phyloP scores from a whole-genome alignment of 1,284 basidiomycete genomes.

The Marasmius oreades region DNA sequence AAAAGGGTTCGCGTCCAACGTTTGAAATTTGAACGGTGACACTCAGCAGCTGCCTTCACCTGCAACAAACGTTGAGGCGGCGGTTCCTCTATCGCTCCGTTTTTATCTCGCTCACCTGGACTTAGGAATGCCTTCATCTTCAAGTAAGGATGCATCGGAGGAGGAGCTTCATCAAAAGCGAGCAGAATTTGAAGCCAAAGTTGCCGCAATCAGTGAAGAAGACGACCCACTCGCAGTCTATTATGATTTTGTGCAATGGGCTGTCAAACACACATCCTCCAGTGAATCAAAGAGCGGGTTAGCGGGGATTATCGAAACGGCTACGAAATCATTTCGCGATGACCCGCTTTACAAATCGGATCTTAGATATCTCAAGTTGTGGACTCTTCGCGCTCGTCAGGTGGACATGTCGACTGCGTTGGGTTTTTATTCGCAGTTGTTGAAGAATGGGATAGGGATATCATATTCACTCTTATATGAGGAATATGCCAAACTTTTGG shows the following conservation, averaged over 20 bases:
- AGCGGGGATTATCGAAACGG: constrained; percentile 56
- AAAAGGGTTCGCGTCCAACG: no score
- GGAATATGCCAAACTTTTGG: constrained; percentile 77
- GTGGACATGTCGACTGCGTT: constrained; percentile 55
- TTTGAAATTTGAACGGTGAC: no score
- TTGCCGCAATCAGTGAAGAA: constrained; percentile 42
- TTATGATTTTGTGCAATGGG: constrained; percentile 69
- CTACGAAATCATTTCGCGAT: constrained; percentile 74
- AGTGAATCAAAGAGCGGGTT: constrained; percentile 35
- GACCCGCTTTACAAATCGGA: constrained; percentile 84
- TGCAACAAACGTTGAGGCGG: no score
- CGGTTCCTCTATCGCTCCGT: no score
- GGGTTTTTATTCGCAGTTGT: constrained; percentile 70
- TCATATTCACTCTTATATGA: constrained; percentile 80
- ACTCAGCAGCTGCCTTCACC: no score
- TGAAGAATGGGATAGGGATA: constrained; percentile 78
- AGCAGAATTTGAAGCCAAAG: background rate
- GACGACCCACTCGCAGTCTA: constrained; percentile 70
- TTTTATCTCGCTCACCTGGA: no score
- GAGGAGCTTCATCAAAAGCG: background rate
- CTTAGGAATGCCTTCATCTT: background rate
- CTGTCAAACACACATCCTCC: constrained; percentile 50
- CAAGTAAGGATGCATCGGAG: background rate
- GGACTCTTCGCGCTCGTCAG: constrained; percentile 78
- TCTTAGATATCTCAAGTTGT: constrained; percentile 84